Base-by-base conservation (phyloP, 345 rosid genomes). In the Eucalyptus lansdowneana region DNA sequence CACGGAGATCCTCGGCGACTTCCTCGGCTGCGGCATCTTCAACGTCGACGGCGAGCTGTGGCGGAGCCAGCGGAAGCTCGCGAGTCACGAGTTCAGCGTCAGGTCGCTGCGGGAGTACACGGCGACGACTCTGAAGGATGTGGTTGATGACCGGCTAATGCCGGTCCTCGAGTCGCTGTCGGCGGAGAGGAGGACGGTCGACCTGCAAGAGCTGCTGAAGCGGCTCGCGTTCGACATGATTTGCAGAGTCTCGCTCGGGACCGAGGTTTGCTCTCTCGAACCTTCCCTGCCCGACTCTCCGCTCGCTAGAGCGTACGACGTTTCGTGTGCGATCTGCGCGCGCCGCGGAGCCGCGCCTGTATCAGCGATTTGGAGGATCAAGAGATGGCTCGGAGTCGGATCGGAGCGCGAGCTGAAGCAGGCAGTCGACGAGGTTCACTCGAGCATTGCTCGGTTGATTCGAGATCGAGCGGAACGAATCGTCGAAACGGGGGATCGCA, bases 1-100 rank as follows among this genome's bases (percentile, higher is more conserved):
- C 88, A 97, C 98, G 12, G 98, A 96, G 40, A 94, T 95, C 88
- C 97, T 97, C 1, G 96, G 96, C 31, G 98, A 96, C 88, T 95
- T 96, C 88, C 96, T 97, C 50, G 98, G 99, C n/a, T 87, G 88
- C 62, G 97, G 98, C 11, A 94, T 97, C 86, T 96, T 96, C 89
- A 94, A 94, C 87, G 96, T 95, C 5, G 98, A 97, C 40, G 95
- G 93, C 7, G 94, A 95, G 87, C 92, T 91, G 5, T 96, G 99
- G 98, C 88, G 87, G 5, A 87, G 42, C 76, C 99, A 95, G 54
- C 92, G 99, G 51, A 96, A 93, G 93, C 89, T 94, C 4, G 95
- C 91, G 2, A 91, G 92, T 88, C 95, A 94, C 21, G 94, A 94
- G 47, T 93, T 95, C 90, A 93, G 91, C 49, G 92, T 94, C 8